A percentile compares a stretch with the other conserved stretches of the same genome.
Conservation (phyloP, 1,139 yeast species). For the Hemisphaericaspora lyxosophila region DNA sequence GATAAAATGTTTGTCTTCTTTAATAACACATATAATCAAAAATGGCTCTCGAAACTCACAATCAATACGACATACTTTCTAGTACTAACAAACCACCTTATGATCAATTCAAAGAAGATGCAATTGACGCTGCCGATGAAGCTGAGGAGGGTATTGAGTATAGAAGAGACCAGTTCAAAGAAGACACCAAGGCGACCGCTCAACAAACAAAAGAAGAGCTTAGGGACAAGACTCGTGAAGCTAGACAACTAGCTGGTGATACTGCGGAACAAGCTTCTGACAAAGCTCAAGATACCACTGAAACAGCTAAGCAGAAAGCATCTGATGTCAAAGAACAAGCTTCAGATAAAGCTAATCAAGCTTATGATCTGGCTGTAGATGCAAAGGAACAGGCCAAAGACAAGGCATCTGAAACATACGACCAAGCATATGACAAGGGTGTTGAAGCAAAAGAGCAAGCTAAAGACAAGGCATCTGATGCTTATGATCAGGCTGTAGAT, state of each 20-base stretch:
- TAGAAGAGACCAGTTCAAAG: not conserved
- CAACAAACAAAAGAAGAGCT: conserved; percentile 1
- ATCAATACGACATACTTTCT: conserved; percentile 2
- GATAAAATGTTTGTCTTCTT: too few species aligned
- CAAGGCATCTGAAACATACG: not conserved
- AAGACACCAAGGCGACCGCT: not conserved
- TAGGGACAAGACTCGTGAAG: not conserved
- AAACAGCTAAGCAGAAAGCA: not conserved
- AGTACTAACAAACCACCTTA: conserved; percentile 30
- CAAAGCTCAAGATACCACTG: not conserved
- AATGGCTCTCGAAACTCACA: conserved; percentile 1
- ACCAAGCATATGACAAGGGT: conserved; percentile 1
- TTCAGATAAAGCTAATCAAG: not conserved
- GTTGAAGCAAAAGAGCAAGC: not conserved
- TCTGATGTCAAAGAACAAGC: not conserved
- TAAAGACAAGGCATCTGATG: not conserved
- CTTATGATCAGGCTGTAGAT: conserved; percentile 1
- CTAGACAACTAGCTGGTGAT: not conserved
- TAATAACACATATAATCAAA: not conserved
- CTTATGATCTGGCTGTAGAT: not conserved
- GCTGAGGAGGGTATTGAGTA: not conserved
- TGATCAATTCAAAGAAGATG: conserved; percentile 28
- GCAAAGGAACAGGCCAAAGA: not conserved
- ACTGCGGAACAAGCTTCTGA: not conserved
- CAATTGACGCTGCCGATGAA: not conserved